A percentile compares a stretch with the other conserved stretches of the same genome.
Conservation (phyloP, 2,329 filamentous ascomycete genomes). For the Stachybotrys echinatus region DNA sequence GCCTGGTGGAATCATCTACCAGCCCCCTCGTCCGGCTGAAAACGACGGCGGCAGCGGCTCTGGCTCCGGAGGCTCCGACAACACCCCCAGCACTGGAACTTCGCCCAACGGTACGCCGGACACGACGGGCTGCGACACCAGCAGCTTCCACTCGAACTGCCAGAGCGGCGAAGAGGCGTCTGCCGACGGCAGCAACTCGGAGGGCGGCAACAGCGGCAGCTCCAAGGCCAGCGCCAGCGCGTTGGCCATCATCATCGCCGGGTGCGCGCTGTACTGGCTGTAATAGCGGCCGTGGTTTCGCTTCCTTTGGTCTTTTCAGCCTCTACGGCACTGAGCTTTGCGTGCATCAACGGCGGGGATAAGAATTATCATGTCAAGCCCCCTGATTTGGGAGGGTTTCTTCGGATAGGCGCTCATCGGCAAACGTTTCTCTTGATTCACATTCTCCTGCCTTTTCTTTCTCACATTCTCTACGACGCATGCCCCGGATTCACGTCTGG, state of each 20-base stretch:
- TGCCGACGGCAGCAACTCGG: slow-evolving; percentile 4
- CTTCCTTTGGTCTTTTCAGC: not conserved
- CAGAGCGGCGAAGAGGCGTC: slow-evolving; percentile 10
- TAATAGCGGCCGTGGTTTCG: slow-evolving; percentile 10
- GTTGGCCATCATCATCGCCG: slow-evolving; percentile 31
- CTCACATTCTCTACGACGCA: not conserved
- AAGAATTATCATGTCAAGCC: not conserved
- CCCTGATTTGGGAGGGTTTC: not conserved
- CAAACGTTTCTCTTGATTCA: not conserved
- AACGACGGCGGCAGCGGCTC: not conserved
- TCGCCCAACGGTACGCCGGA: slow-evolving; percentile 11
- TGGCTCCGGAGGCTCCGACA: slow-evolving; percentile 6
- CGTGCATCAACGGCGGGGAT: not conserved
- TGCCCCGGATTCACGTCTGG: no score
- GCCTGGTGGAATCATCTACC: slow-evolving; percentile 12
- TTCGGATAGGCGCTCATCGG: not conserved
- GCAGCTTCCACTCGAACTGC: slow-evolving; percentile 37
- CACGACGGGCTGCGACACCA: slow-evolving; percentile 26
- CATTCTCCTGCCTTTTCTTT: no score
- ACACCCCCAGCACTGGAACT: slow-evolving; percentile 11
- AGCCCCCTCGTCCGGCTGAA: slow-evolving; percentile 1
- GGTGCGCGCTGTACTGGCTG: slow-evolving; percentile 27
- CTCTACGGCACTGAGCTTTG: not conserved
- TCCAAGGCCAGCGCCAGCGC: slow-evolving; percentile 26
- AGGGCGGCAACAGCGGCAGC: slow-evolving; percentile 21